Evolutionary conservation across 2,329 filamentous ascomycete species (phyloP).

Genomic region (Xylariaceae sp.): DNA sequence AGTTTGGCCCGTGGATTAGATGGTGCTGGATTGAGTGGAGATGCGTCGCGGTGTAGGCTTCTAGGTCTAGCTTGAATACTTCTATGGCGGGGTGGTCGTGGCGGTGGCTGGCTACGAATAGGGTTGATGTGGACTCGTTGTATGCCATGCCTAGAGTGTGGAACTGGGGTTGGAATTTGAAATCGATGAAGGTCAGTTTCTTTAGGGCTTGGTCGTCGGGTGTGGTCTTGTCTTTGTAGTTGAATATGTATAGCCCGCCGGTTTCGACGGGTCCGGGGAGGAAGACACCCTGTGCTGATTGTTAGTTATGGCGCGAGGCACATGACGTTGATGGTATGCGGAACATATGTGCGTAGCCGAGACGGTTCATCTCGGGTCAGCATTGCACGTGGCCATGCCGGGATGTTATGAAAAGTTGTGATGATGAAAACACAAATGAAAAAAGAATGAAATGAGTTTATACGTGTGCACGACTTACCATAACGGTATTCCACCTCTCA

Average conservation of each 20-base stretch:
- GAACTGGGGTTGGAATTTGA: constrained; percentile 31
- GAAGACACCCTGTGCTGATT: constrained; percentile 28
- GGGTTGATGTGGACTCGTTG: constrained; percentile 33
- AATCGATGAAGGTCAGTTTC: constrained; percentile 27
- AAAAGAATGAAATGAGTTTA: neutral
- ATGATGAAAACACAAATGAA: neutral
- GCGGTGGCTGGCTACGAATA: constrained; percentile 39
- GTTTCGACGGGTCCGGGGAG: constrained; percentile 25
- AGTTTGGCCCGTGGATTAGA: constrained; percentile 39
- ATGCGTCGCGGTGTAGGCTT: constrained; percentile 34
- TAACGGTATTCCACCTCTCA: constrained; percentile 41
- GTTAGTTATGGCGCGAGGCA: constrained; percentile 6
- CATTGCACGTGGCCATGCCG: neutral
- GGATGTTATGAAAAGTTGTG: neutral
- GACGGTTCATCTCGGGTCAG: neutral
- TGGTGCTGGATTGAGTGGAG: constrained; percentile 37
- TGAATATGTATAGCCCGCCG: constrained; percentile 37
- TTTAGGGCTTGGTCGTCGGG: constrained; percentile 25
- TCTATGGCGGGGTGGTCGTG: constrained; percentile 37
- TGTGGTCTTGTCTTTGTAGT: constrained; percentile 31
- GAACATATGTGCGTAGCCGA: constrained; percentile 6
- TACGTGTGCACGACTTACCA: constrained; percentile 35
- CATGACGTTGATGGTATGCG: neutral
- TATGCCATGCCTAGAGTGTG: constrained; percentile 41
- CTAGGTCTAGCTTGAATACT: constrained; percentile 37